Evolutionary conservation across 257 asterid genomes (phyloP), one percentile per base, ranked within the genome.

Genomic region (Scutellaria minor): DNA sequence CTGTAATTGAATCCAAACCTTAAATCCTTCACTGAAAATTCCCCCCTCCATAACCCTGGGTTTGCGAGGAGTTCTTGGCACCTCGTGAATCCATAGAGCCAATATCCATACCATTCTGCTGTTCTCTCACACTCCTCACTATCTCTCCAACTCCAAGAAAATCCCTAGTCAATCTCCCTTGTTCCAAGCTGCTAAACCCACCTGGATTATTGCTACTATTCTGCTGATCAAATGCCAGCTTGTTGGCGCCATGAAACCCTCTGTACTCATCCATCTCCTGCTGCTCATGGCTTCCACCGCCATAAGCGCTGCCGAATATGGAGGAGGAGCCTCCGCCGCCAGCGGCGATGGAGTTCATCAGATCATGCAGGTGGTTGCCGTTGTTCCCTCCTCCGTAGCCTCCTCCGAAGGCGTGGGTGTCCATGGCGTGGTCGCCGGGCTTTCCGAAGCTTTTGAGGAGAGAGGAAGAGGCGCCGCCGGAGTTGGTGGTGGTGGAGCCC

Each of bases 91-190:
- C 91, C 81, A 79, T 8, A 4, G 89, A 64, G 60, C 72, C 42
- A 65, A 78, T 62, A 51, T 75, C 85, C 72, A 79, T 64, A 1
- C 81, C 87, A 65, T 64, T 68, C 71, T 75, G 83, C 71, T 75
- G 83, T 31, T 85, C 86, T 61, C 86, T 80, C 66, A 85, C 81
- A 55, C 82, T 80, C 78, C 89, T 83, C 80, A 89, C 86, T 0
- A 87, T 82, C 81, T 86, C 89, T 1, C 96, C 91, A 8, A 88
- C 94, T 10, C 97, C 97, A 42, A 91, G 96, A 76, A 91, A 91
- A n/a, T 91, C 96, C 80, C 97, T 84, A 0, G 97, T 91, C 67
- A 89, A 57, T 53, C 84, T 75, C 66, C 84, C 78, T 65, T 73
- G 79, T 40, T 75, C 89, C 78, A 84, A 52, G 66, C 85, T 64